Evolutionary conservation across 805 yeast genomes (phyloP).

Genomic region (Cyberlindnera misumaiensis): DNA sequence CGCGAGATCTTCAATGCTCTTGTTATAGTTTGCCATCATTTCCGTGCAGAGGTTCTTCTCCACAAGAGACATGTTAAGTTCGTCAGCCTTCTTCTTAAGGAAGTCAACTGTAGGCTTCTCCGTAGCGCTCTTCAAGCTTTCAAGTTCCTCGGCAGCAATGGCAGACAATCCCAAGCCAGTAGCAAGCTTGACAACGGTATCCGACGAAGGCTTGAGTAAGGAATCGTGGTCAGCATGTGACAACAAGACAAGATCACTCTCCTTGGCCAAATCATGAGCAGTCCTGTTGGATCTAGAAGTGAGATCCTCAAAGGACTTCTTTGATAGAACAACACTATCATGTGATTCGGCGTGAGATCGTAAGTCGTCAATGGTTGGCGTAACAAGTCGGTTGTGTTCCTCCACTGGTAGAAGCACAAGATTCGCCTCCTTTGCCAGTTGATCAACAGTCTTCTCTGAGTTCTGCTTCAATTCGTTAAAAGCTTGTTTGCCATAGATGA

Average conservation of each 20-base stretch:
- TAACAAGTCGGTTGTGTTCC: constrained; percentile 12
- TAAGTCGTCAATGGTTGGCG: constrained; percentile 11
- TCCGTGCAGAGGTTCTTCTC: constrained; percentile 9
- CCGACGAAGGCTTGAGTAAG: constrained; percentile 13
- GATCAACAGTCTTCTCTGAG: constrained; percentile 9
- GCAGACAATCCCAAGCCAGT: constrained; percentile 9
- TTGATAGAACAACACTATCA: constrained; percentile 5
- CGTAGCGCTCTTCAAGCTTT: constrained; percentile 1
- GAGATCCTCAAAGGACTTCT: constrained; percentile 6
- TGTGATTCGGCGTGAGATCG: constrained; percentile 5
- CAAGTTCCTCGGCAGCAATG: constrained; percentile 4
- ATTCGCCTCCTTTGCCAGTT: constrained; percentile 19
- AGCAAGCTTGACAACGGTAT: constrained; percentile 3
- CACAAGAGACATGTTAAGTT: constrained; percentile 9
- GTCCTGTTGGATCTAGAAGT: constrained; percentile 11
- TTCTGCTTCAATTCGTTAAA: constrained; percentile 2
- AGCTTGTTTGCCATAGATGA: constrained; percentile 1
- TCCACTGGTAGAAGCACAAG: constrained; percentile 20
- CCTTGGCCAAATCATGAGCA: constrained; percentile 18
- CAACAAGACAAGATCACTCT: constrained; percentile 9
- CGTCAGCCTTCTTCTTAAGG: constrained; percentile 10
- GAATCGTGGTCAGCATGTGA: constrained; percentile 13
- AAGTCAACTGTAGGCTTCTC: constrained; percentile 10
- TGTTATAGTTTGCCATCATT: constrained; percentile 12
- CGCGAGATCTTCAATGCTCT: constrained; percentile 21